Base-by-base conservation (phyloP, 345 rosid species). In the Hibiscus syriacus region DNA sequence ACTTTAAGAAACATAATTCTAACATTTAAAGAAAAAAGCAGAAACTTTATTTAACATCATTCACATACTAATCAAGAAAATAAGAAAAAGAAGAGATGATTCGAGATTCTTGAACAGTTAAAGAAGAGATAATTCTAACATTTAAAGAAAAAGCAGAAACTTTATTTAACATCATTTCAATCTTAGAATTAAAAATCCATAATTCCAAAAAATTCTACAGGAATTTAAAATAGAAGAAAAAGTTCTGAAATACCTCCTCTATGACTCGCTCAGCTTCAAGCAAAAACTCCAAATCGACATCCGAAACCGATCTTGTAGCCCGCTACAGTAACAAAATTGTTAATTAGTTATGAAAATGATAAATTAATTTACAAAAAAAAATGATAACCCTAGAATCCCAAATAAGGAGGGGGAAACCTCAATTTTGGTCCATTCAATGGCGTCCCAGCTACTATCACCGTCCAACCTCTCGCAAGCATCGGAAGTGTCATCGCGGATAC, bases 391-490 rank as follows among this genome's bases (percentile, higher is more conserved):
- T 69, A 64, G 43, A 74, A 80, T 56, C 38, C n/a, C 27, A 54
- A 54, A 73, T 4, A 29, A 63, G 5, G 54, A 45, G 43, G 32
- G 56, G 17, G 17, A 8, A 64, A 87, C 97, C 76, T 90, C 98
- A 58, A 76, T 36, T 82, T 90, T 79, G 72, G 83, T 83, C 97
- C 97, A 92, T 70, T 87, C 98, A 69, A 90, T 80, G 41, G 81
- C 84, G 73, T 90, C 92, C 96, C 96, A 92, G 78, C 92, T 85
- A 55, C 89, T 90, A 54, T 85, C 75, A 62, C 83, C 85, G 34
- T 92, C 97, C 84, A 88, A 82, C 86, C 76, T 82, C 74, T 89
- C 90, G 71, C 25, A 82, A 74, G 36, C 13, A 38, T 83, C 80
- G 22, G 80, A 56, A 67, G 83, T 70, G 73, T 71, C 84, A 20